Evolutionary conservation across 2,329 filamentous ascomycete genomes (phyloP).

Genomic region (Colletotrichum acutatum): DNA sequence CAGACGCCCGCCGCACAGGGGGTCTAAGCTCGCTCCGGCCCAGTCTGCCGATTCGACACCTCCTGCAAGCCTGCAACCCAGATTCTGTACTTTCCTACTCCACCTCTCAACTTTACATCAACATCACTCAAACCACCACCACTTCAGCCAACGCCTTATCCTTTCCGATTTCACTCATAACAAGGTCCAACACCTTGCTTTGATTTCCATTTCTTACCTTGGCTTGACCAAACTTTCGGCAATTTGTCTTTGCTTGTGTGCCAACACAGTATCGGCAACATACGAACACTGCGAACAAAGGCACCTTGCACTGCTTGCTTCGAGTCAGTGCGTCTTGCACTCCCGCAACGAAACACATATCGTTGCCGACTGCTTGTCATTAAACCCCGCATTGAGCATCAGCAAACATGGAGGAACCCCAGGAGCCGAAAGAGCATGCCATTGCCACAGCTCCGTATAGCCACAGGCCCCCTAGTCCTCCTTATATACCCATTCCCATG

Average conservation of each 20-base stretch:
- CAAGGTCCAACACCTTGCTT: not conserved
- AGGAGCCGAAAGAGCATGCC: constrained; percentile 1
- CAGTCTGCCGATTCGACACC: not conserved
- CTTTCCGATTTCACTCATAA: not conserved
- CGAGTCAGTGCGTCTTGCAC: constrained; percentile 26
- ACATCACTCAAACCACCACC: constrained; percentile 1
- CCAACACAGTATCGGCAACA: not conserved
- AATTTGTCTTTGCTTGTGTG: not conserved
- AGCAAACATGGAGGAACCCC: constrained; percentile 9
- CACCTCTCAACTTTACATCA: constrained; percentile 16
- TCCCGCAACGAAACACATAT: constrained; percentile 5
- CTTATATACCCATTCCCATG: constrained; percentile 53
- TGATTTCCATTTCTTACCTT: not conserved
- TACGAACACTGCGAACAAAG: not conserved
- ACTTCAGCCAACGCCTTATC: not conserved
- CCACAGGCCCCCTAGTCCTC: constrained; percentile 53
- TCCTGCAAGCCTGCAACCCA: not conserved
- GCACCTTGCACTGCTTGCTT: not conserved
- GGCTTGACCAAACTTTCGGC: not conserved
- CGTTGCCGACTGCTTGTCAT: not conserved
- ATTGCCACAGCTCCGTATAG: constrained; percentile 48
- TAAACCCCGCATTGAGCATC: constrained; percentile 7
- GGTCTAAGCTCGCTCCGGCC: not conserved
- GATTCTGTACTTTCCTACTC: constrained; percentile 8
- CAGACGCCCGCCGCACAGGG: not conserved